A percentile compares a stretch with the other conserved stretches of the same genome.
These are phyloP conservation scores for Rhodosporidiobolus odoratus DNA, from an alignment of 768 basidiomycete genomes.

Conservation along the genomic window DNA sequence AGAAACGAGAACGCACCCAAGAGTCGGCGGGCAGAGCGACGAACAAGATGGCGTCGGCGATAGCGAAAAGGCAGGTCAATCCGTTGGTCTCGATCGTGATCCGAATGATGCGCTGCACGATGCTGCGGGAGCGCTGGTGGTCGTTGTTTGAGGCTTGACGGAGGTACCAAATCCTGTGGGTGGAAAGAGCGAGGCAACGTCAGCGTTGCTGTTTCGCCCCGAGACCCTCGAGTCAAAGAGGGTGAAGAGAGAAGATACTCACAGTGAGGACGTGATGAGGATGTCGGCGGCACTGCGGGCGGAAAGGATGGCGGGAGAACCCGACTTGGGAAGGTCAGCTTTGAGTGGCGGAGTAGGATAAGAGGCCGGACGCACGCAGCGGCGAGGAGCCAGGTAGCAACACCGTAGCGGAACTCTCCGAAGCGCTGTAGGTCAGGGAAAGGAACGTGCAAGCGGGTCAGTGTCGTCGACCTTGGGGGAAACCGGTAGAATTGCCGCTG, in stretches of 20 bases:
- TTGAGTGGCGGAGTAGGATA: not conserved
- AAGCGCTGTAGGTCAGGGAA: constrained; percentile 16
- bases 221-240: not conserved
- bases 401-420: constrained; percentile 15
- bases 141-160: not conserved
- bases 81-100: constrained; percentile 14
- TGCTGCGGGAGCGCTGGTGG: not conserved
- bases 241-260: not conserved
- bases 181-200: not conserved
- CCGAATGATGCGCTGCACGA: not conserved
- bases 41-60: constrained; percentile 23
- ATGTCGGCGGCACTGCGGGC: constrained; percentile 15
- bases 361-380: not conserved
- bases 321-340: not conserved
- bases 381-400: constrained; percentile 1
- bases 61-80: constrained; percentile 9
- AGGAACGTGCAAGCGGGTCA: no score
- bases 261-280: constrained; percentile 17
- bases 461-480: no score
- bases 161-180: not conserved
- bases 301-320: not conserved
- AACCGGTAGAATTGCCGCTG: no score
- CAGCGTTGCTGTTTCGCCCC: not conserved
- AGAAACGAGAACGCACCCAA: not conserved
- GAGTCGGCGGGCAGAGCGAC: not conserved